A percentile compares a stretch with the other conserved stretches of the same genome.
Evolutionary conservation across 225 moss, liverwort and hornwort species (phyloP).

Genomic region (Lunularia cruciata): DNA sequence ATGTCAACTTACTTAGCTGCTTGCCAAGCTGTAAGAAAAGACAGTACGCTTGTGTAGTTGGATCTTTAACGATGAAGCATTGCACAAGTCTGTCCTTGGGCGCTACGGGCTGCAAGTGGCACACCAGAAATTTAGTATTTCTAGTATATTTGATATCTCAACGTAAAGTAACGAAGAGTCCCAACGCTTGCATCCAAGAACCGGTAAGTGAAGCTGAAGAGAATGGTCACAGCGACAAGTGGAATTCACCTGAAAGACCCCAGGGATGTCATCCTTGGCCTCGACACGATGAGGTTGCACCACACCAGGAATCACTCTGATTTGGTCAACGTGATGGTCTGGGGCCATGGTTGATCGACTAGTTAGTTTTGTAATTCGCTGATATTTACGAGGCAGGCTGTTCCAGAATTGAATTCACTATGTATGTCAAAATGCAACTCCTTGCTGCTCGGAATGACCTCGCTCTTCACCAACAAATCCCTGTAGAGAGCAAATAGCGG

Average conservation of each 20-base stretch:
- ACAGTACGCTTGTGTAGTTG: conserved; percentile 8
- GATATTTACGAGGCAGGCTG: too few species aligned
- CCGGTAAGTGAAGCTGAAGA: too few species aligned
- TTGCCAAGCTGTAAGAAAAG: conserved; percentile 20
- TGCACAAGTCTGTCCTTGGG: conserved; percentile 24
- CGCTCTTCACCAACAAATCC: too few species aligned
- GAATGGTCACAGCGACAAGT: not conserved
- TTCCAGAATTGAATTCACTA: too few species aligned
- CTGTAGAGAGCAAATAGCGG: too few species aligned
- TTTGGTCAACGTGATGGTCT: not conserved
- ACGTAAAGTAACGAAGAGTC: too few species aligned
- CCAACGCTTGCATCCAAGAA: too few species aligned
- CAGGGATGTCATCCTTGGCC: conserved; percentile 2
- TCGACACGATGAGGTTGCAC: conserved; percentile 16
- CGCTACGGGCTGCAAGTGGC: conserved; percentile 8
- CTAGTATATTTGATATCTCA: too few species aligned
- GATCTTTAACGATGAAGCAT: conserved; percentile 22
- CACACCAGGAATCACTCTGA: conserved; percentile 16
- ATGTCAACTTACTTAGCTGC: conserved; percentile 14
- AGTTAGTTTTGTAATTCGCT: too few species aligned
- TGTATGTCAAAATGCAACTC: too few species aligned
- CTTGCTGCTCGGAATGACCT: too few species aligned
- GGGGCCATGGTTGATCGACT: conserved; percentile 20
- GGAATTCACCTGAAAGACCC: conserved; percentile 10
- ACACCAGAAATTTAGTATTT: not conserved